Evolutionary conservation across 169 alveolate species (phyloP).

Genomic region (Plasmodium ovale): DNA sequence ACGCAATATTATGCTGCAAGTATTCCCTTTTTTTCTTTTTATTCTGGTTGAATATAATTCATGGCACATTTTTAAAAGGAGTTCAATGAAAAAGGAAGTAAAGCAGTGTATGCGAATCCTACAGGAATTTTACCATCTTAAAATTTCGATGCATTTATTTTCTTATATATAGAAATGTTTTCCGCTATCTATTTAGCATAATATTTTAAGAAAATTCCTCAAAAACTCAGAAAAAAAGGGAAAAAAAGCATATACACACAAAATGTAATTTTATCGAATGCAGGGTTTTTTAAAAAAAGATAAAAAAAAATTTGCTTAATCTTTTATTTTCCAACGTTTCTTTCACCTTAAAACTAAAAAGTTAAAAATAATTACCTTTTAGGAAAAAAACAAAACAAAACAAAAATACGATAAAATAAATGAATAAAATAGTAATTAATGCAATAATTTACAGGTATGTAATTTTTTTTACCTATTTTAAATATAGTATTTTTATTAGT

Average conservation of each 20-base stretch:
- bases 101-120: background rate
- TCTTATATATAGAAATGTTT: background rate
- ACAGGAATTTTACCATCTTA: background rate
- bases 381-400: constrained; percentile 5
- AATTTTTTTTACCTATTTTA: background rate
- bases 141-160: background rate
- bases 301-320: constrained; percentile 1
- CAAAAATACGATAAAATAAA: no score
- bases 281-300: constrained; percentile 7
- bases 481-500: background rate
- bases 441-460: background rate
- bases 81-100: constrained; percentile 6
- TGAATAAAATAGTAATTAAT: background rate
- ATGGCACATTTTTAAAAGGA: background rate
- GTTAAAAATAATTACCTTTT: background rate
- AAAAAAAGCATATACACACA: constrained; percentile 9
- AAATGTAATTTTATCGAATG: background rate
- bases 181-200: background rate
- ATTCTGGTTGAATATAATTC: background rate
- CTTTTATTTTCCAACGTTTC: constrained; percentile 1
- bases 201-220: background rate
- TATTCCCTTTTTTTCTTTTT: no score
- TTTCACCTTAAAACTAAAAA: background rate
- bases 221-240: constrained; percentile 10
- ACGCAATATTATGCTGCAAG: background rate